Base-by-base conservation (phyloP, 1,284 basidiomycete species). In the Sanguinoderma infundibulare region DNA sequence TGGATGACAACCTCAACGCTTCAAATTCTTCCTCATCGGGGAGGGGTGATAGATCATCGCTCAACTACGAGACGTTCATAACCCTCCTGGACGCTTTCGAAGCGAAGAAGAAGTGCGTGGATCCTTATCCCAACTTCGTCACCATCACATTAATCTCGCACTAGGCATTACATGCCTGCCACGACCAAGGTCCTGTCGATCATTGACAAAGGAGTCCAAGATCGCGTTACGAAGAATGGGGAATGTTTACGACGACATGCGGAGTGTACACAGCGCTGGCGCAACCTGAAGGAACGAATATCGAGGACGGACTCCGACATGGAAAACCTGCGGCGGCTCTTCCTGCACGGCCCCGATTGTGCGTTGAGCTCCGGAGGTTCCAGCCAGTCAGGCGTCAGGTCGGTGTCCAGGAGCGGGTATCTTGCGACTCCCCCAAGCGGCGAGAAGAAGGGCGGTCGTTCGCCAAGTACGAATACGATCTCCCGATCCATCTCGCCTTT, bases 151-250 rank as follows among this genome's bases (percentile, higher is more conserved):
- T 69, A 49, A 59, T 62, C 66, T 20, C 47, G 59, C 34, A 38
- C 9, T 63, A 92, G 87, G 73, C 94, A 94, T 74, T 98, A 98
- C 73, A 88, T 94, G 76, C 95, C 96, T 0, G 95, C 95, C 24
- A 93, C 94, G 3, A 91, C 90, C 12, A 95, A 96, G 73, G 95
- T 96, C 40, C 82, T 98, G n/a, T 87, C 89, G 22, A 95, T 96
- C 68, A 91, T 98, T 69, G 94, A 95, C 72, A 96, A 94, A 74
- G 94, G 94, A 39, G 91, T 98, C 32, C 85, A 87, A 62, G 94
- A 97, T 66, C 86, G 95, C 53, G 89, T 93, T 1, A 97, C 95
- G 17, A 95, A 94, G 82, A 98, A 98, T 66, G 97, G 97, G 2
- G 95, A 97, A 77, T 92, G 95, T 28, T 76, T 98, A 57, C 84